Evolutionary conservation across 257 asterid genomes (phyloP).

Genomic region (Nicotiana attenuata): DNA sequence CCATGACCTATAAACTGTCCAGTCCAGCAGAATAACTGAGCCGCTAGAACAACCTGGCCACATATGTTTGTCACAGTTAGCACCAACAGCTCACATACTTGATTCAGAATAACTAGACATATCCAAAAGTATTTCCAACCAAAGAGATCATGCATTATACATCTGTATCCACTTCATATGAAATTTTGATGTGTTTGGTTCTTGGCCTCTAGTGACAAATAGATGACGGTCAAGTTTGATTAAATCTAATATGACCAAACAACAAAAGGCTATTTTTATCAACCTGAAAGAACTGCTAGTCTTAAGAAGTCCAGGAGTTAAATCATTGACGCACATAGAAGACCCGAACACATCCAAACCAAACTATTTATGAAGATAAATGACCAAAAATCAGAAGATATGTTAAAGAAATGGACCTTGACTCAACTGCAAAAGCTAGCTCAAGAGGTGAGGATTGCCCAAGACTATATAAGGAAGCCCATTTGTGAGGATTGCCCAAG

Average conservation of each 20-base stretch:
- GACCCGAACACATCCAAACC: neutral
- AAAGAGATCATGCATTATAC: neutral
- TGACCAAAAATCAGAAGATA: neutral
- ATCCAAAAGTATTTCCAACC: neutral
- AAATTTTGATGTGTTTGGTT: neutral
- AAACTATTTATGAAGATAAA: neutral
- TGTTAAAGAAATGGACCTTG: no score
- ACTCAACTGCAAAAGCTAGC: no score
- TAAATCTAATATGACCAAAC: neutral
- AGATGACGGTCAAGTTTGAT: neutral
- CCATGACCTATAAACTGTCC: conserved; percentile 94
- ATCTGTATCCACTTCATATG: neutral
- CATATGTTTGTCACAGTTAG: conserved; percentile 14
- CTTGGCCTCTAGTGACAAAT: neutral
- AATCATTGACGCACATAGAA: neutral
- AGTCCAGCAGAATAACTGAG: conserved; percentile 93
- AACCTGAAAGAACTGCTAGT: neutral
- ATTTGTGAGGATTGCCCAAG: no score
- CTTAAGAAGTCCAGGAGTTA: neutral
- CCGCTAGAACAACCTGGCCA: conserved; percentile 66
- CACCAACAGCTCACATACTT: conserved; percentile 1
- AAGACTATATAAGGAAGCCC: no score
- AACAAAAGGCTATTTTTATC: neutral
- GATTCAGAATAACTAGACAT: conserved; percentile 6
- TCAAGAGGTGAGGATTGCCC: no score